Percentiles rank a stretch among this genome's conserved stretches.
These are phyloP conservation scores for Eimeria falciformis DNA, from an alignment of 169 alveolate genomes.

Conservation along the genomic window DNA sequence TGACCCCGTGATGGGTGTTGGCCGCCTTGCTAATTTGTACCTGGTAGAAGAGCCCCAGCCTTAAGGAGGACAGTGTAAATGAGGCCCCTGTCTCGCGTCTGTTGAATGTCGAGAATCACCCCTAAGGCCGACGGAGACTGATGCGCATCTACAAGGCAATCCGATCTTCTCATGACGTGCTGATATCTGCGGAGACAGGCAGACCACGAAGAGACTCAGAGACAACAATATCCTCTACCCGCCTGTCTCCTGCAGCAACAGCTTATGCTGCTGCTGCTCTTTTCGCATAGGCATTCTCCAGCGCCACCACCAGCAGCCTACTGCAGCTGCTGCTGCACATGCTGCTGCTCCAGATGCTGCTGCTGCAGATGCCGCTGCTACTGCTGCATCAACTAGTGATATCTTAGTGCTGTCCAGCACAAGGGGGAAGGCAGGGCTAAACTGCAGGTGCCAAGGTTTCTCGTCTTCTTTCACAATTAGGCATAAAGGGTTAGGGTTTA, in stretches of 20 bases:
- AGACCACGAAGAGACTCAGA: too few species aligned
- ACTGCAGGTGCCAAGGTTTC: too few species aligned
- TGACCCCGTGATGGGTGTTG: neutral
- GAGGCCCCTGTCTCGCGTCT: constrained; percentile 44
- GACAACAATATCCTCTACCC: too few species aligned
- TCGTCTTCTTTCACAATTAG: too few species aligned
- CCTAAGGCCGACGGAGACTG: constrained; percentile 17
- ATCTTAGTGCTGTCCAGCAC: too few species aligned
- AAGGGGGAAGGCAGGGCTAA: too few species aligned
- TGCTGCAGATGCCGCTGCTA: neutral
- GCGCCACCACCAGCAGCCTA: too few species aligned
- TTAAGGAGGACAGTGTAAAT: constrained; percentile 47
- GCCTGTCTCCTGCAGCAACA: too few species aligned
- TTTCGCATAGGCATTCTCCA: too few species aligned
- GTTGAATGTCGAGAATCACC: constrained; percentile 8
- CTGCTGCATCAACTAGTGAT: neutral
- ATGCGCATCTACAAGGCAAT: constrained; percentile 37
- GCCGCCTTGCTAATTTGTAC: neutral
- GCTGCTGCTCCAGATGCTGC: neutral
- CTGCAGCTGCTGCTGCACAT: neutral
- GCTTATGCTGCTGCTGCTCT: too few species aligned
- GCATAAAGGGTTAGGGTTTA: too few species aligned
- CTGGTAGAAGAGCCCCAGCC: neutral
- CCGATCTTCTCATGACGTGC: constrained; percentile 28
- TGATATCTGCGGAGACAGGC: neutral